Evolutionary conservation across 208 protist genomes (phyloP), one percentile per base, ranked within the genome.

Genomic region (Leishmania lainsoni): DNA sequence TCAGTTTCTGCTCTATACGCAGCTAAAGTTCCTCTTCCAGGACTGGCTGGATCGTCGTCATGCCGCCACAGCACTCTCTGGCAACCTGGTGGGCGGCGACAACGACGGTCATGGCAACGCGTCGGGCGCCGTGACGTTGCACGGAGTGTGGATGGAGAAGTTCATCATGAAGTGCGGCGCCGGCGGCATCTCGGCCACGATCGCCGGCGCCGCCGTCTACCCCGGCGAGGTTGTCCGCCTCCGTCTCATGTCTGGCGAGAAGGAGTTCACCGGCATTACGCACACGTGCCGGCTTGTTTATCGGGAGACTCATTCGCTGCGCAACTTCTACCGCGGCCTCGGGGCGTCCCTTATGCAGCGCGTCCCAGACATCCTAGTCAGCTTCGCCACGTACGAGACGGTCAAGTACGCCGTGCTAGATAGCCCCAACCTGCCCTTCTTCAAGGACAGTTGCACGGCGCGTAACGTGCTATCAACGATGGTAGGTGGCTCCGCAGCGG

Each of bases 351-450:
- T 97, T 5, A 86, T 95, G 83, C 95, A 98, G 87, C 88, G 92
- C 14, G 93, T 98, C 58, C 95, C 95, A 0, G 95, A 98, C 76
- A 94, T 98, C 56, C 84, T 96, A 17, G 79, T 98, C 29, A 94
- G 87, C 86, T 98, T 98, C 54, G 92, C 95, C 45, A 95, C 92
- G 0, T 98, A 98, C 54, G 95, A 98, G 75, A 98, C 92, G 20
- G 79, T 96, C 35, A 98, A 98, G 84, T 97, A 96, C 74, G 73
- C 79, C 5, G 49, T 97, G 20, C 71, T 96, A 5, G 92, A 96
- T 70, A 85, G 86, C 65, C 81, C 85, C 0, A 75, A 86, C 63
- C 79, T 76, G 32, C 75, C 78, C 45, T 81, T 94, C 72, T 90
- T 91, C 75, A 92, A 88, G 58, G 85, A 91, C 54, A 90, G 88